phyloP scores from a whole-genome alignment of 1,139 yeast species.

The Candida frijolesensis region DNA sequence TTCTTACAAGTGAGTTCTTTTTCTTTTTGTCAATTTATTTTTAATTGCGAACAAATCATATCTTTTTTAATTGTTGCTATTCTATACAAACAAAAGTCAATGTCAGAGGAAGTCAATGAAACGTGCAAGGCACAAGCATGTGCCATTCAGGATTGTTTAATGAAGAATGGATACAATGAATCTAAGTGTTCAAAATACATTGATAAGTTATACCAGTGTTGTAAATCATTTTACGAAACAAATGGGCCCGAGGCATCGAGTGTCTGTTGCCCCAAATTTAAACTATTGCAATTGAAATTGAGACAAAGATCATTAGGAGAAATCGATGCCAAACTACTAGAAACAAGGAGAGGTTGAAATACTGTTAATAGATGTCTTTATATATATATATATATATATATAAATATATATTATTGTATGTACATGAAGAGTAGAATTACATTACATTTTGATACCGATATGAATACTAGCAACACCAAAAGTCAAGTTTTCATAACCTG shows the following conservation, averaged over 20 bases:
- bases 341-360: slow-evolving; percentile 10
- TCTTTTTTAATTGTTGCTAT: background rate
- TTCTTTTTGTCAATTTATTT: background rate
- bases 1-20: too few species aligned
- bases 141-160: slow-evolving; percentile 67
- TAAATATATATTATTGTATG: background rate
- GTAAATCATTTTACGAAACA: slow-evolving; percentile 53
- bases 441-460: slow-evolving; percentile 79
- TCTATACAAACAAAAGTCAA: background rate
- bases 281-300: slow-evolving; percentile 55
- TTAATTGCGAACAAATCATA: background rate
- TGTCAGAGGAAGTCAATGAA: slow-evolving; percentile 24
- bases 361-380: background rate
- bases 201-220: slow-evolving; percentile 62
- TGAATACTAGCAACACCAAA: slow-evolving; percentile 97
- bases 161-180: slow-evolving; percentile 57
- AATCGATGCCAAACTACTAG: slow-evolving; percentile 53
- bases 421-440: background rate
- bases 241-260: slow-evolving; percentile 57
- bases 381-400: background rate
- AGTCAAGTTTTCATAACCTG: slow-evolving; percentile 93
- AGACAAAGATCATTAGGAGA: slow-evolving; percentile 55
- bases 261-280: slow-evolving; percentile 67
- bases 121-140: slow-evolving; percentile 73
- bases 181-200: slow-evolving; percentile 61